A percentile compares a stretch with the other conserved stretches of the same genome.
These are phyloP conservation scores for Mycena alexandri DNA, from an alignment of 768 basidiomycete genomes.

Conservation along the genomic window DNA sequence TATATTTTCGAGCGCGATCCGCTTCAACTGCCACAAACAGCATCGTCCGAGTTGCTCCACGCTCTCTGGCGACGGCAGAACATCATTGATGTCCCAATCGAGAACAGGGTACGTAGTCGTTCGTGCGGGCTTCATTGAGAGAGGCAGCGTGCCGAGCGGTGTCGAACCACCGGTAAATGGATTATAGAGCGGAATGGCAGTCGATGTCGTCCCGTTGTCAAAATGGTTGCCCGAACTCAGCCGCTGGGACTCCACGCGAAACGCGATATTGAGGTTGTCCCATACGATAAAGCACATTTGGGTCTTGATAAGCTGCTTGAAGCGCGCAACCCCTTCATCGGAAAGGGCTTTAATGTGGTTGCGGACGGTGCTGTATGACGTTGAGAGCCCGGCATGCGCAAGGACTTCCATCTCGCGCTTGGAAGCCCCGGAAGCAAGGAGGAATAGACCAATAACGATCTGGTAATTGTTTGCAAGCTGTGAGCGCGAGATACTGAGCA, in stretches of 20 bases:
- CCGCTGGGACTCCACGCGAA: constrained; percentile 43
- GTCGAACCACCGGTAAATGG: constrained; percentile 26
- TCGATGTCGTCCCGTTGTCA: constrained; percentile 48
- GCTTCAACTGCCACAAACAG: constrained; percentile 24
- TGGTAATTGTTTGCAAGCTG: constrained; percentile 34
- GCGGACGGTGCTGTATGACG: constrained; percentile 10
- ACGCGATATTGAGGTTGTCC: constrained; percentile 49
- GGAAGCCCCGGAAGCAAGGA: constrained; percentile 30
- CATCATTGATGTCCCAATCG: constrained; percentile 4
- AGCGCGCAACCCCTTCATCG: not conserved
- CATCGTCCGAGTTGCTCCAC: not conserved
- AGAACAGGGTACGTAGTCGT: not conserved
- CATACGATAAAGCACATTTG: constrained; percentile 39
- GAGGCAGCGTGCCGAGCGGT: constrained; percentile 24
- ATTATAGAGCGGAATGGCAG: constrained; percentile 40
- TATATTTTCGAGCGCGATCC: constrained; percentile 26
- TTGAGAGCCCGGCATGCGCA: constrained; percentile 29
- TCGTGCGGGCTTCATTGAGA: constrained; percentile 20
- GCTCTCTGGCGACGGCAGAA: constrained; percentile 8
- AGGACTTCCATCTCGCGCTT: constrained; percentile 33
- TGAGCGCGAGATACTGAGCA: constrained; percentile 23
- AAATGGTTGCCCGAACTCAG: constrained; percentile 42
- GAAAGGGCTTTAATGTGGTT: constrained; percentile 28
- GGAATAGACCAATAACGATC: constrained; percentile 31
- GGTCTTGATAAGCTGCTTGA: constrained; percentile 39